A percentile compares a stretch with the other conserved stretches of the same genome.
Conservation (phyloP, 2,329 filamentous ascomycete genomes). For the Grosmannia huntii region DNA sequence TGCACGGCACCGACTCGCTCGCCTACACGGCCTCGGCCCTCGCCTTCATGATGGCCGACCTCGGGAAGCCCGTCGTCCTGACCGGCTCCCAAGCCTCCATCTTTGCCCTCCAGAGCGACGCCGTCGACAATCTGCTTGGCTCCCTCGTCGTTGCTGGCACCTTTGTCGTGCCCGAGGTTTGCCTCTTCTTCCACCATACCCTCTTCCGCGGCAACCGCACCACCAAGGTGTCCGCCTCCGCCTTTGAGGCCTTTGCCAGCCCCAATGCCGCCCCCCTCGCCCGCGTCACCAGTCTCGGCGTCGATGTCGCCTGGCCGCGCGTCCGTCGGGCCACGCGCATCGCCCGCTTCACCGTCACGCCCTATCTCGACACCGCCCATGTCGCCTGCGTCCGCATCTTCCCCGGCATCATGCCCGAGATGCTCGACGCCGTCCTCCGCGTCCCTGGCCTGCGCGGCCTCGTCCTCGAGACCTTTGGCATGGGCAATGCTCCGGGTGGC, state of each 20-base stretch:
- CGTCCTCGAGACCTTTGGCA: slow-evolving; percentile 84
- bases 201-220: slow-evolving; percentile 80
- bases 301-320: slow-evolving; percentile 68
- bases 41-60: slow-evolving; percentile 83
- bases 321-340: slow-evolving; percentile 63
- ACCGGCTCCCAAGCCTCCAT: slow-evolving; percentile 78
- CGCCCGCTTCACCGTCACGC: slow-evolving; percentile 60
- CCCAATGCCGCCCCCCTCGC: slow-evolving; percentile 80
- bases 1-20: slow-evolving; percentile 83
- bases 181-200: slow-evolving; percentile 85
- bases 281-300: slow-evolving; percentile 66
- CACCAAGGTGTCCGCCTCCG: slow-evolving; percentile 76
- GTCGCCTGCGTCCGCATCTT: slow-evolving; percentile 85
- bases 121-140: slow-evolving; percentile 78
- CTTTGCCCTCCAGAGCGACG: slow-evolving; percentile 81
- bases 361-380: slow-evolving; percentile 70
- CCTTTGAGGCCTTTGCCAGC: slow-evolving; percentile 76
- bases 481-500: slow-evolving; percentile 80
- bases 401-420: slow-evolving; percentile 84
- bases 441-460: slow-evolving; percentile 68
- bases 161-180: slow-evolving; percentile 86
- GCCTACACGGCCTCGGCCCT: slow-evolving; percentile 82
- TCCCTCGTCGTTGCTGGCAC: slow-evolving; percentile 84
- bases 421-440: slow-evolving; percentile 74
- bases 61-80: slow-evolving; percentile 82